Percentiles rank a stretch among this genome's conserved stretches.
phyloP scores from a whole-genome alignment of 176 grass and related monocot species.

The Guadua angustifolia region DNA sequence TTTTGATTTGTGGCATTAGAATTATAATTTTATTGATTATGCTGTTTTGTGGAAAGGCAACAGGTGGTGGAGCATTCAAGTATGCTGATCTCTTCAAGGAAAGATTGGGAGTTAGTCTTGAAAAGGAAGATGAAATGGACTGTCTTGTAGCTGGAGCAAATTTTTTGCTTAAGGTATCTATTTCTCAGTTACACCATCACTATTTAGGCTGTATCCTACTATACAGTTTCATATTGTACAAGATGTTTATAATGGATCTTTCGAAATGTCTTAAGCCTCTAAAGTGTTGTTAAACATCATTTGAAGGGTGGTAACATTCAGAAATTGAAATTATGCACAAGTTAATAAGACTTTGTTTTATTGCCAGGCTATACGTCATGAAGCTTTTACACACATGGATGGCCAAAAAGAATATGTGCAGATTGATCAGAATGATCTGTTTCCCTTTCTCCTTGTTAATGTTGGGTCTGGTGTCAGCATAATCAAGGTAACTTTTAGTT shows the following conservation, averaged over 20 bases:
- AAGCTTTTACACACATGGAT: slow-evolving; percentile 99
- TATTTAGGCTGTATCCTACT: slow-evolving; percentile 34
- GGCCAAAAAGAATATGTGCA: slow-evolving; percentile 93
- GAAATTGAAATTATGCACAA: slow-evolving; percentile 27
- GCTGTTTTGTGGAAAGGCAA: slow-evolving; percentile 83
- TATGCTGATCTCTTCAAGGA: slow-evolving; percentile 93
- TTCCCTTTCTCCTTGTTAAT: slow-evolving; percentile 99
- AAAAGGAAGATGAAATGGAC: slow-evolving; percentile 99
- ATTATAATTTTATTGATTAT: slow-evolving; percentile 45
- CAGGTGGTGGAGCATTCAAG: slow-evolving; percentile 96
- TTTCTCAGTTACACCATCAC: slow-evolving; percentile 35
- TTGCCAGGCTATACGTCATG: slow-evolving; percentile 90
- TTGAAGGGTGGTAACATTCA: slow-evolving; percentile 2
- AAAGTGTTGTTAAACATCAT: slow-evolving; percentile 4
- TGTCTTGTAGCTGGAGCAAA: slow-evolving; percentile 96
- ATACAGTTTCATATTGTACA: slow-evolving; percentile 24
- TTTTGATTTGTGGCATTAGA: slow-evolving; percentile 18
- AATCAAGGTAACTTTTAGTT: slow-evolving; percentile 76
- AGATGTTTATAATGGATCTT: slow-evolving; percentile 37
- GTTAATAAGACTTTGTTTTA: slow-evolving; percentile 33
- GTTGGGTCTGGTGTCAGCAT: slow-evolving; percentile 98
- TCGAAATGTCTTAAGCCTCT: slow-evolving; percentile 11
- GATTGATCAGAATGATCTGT: slow-evolving; percentile 93
- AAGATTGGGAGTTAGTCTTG: slow-evolving; percentile 91
- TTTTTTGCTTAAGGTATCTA: slow-evolving; percentile 94